phyloP scores from a whole-genome alignment of 352 stramenopile genomes.

The Phytophthora hybrid region DNA sequence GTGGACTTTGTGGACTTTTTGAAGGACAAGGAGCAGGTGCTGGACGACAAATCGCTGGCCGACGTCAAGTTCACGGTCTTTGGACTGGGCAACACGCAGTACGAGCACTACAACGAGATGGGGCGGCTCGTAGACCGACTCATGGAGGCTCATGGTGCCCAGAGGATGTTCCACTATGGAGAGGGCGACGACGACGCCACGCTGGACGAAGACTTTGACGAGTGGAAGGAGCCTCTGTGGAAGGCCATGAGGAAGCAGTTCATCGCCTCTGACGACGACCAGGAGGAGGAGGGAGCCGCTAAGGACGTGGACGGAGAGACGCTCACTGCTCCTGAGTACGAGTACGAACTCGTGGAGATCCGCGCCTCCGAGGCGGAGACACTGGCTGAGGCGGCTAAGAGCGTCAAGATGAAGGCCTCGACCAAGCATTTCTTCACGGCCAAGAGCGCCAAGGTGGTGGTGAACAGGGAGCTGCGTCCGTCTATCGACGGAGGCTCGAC shows the following conservation, averaged over 20 bases:
- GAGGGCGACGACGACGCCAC: constrained; percentile 97
- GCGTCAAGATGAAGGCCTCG: constrained; percentile 72
- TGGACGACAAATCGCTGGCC: constrained; percentile 43
- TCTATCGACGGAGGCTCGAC: constrained; percentile 85
- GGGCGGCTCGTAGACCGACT: constrained; percentile 92
- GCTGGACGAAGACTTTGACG: constrained; percentile 93
- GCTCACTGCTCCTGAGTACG: constrained; percentile 55
- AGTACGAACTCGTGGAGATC: constrained; percentile 69
- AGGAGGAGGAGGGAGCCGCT: constrained; percentile 13
- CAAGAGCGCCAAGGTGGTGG: constrained; percentile 80
- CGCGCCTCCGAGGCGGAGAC: constrained; percentile 30
- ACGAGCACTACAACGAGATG: constrained; percentile 98
- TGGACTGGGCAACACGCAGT: constrained; percentile 98
- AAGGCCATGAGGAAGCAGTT: constrained; percentile 72
- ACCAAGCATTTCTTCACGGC: constrained; percentile 94
- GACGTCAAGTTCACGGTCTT: constrained; percentile 95
- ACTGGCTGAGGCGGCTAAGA: constrained; percentile 13
- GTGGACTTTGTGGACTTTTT: constrained; percentile 93
- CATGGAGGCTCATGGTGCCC: constrained; percentile 87
- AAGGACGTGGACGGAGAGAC: constrained; percentile 21
- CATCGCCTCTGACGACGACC: constrained; percentile 41
- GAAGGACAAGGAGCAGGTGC: constrained; percentile 65
- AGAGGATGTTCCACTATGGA: constrained; percentile 90
- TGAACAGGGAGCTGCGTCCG: constrained; percentile 93
- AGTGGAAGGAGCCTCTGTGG: constrained; percentile 97